phyloP scores from a whole-genome alignment of 2,329 filamentous ascomycete species.

The Aspergillus pseudoterreus region DNA sequence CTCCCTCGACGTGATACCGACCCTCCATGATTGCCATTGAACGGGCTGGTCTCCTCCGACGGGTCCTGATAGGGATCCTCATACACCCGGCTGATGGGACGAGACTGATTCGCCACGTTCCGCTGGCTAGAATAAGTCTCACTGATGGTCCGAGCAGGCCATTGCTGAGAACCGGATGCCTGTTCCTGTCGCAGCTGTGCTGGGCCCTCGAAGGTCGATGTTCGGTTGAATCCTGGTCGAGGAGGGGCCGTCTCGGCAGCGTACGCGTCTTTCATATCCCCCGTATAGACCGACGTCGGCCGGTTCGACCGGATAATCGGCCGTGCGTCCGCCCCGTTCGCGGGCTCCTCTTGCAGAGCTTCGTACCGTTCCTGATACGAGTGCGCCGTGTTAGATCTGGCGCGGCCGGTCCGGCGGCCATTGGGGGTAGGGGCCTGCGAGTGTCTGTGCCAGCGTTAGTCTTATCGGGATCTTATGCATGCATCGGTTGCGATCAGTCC shows the following conservation, averaged over 20 bases:
- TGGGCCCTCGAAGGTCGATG: conserved; percentile 58
- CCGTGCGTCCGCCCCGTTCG: conserved; percentile 46
- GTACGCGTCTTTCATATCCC: conserved; percentile 37
- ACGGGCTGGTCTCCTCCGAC: conserved; percentile 49
- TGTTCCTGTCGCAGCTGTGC: conserved; percentile 51
- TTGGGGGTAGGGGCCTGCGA: conserved; percentile 23
- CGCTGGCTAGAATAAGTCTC: conserved; percentile 51
- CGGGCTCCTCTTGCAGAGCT: conserved; percentile 54
- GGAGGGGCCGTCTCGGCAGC: conserved; percentile 39
- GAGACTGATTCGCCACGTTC: conserved; percentile 44
- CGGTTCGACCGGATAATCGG: conserved; percentile 51
- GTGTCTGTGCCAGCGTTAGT: conserved; percentile 20
- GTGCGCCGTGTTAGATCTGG: conserved; percentile 62
- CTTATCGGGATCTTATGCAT: neutral
- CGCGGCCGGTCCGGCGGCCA: conserved; percentile 46
- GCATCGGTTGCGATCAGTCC: neutral
- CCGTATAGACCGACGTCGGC: conserved; percentile 32
- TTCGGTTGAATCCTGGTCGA: conserved; percentile 49
- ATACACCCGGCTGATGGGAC: conserved; percentile 35
- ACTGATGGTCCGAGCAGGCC: conserved; percentile 52
- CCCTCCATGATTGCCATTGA: conserved; percentile 48
- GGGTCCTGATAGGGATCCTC: conserved; percentile 48
- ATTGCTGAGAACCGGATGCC: conserved; percentile 44
- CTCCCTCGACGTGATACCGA: conserved; percentile 50
- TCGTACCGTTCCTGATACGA: conserved; percentile 60